Evolutionary conservation across 2,329 filamentous ascomycete species (phyloP).

Genomic region (Plectosphaerella plurivora): DNA sequence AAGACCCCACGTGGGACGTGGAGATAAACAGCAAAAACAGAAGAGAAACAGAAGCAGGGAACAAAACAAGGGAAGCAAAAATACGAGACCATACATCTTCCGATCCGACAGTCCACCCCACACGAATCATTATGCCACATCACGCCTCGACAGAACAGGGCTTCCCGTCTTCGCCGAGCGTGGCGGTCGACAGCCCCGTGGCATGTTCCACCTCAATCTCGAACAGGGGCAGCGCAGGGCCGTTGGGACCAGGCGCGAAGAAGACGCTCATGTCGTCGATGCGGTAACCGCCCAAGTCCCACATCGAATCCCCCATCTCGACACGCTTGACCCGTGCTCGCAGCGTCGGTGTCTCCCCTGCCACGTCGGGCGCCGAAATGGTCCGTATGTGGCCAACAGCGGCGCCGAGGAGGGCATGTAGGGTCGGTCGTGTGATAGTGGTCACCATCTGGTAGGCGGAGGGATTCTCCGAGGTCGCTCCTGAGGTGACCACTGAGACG

Average conservation of each 20-base stretch:
- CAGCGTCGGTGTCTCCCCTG: conserved; percentile 5
- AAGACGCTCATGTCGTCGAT: conserved; percentile 22
- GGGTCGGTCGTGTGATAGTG: neutral
- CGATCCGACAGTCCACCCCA: no score
- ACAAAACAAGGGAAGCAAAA: neutral
- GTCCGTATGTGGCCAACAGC: conserved; percentile 3
- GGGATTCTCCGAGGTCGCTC: neutral
- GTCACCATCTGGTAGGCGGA: neutral
- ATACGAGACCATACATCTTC: neutral
- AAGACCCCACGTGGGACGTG: no score
- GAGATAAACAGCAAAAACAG: neutral
- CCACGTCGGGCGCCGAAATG: neutral
- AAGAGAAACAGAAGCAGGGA: neutral
- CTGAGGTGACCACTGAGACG: neutral
- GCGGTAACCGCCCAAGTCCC: conserved; percentile 21
- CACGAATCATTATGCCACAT: no score
- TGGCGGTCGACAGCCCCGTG: neutral
- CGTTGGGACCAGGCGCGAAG: conserved; percentile 10
- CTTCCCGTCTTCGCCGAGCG: neutral
- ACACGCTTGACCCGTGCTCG: conserved; percentile 16
- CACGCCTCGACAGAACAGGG: no score
- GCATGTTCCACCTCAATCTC: conserved; percentile 20
- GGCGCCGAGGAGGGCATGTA: conserved; percentile 8
- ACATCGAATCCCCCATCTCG: conserved; percentile 17
- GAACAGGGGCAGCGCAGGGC: conserved; percentile 17